phyloP scores from a whole-genome alignment of 2,329 filamentous ascomycete species.

The Colletotrichum melonis region DNA sequence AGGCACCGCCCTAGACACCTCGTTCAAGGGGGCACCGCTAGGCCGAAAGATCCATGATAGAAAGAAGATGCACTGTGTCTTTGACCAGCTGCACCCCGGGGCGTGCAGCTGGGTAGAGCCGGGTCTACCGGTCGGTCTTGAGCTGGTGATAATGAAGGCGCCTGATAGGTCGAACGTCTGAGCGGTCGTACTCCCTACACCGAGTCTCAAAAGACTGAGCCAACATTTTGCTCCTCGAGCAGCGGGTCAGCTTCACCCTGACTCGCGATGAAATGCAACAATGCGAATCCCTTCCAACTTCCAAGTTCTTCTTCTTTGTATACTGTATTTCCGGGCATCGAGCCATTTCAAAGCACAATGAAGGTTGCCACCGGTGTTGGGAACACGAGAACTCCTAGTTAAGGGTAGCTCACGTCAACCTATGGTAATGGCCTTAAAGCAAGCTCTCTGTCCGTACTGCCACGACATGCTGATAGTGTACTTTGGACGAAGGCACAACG shows the following conservation, averaged over 20 bases:
- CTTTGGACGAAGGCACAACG: not conserved
- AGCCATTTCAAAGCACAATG: not conserved
- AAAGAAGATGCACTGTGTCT: slow-evolving; percentile 13
- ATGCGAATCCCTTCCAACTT: not conserved
- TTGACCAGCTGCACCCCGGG: not conserved
- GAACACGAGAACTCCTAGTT: not conserved
- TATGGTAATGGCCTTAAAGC: not conserved
- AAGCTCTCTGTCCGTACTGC: too few relatives aligned
- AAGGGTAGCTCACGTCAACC: not conserved
- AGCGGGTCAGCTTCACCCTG: slow-evolving; percentile 4
- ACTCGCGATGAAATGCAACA: slow-evolving; percentile 1
- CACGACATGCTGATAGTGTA: not conserved
- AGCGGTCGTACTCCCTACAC: not conserved
- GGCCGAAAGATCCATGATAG: not conserved
- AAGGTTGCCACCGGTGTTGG: not conserved
- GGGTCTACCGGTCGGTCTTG: slow-evolving; percentile 18
- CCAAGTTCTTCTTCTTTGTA: not conserved
- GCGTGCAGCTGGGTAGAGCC: not conserved
- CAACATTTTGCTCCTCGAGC: slow-evolving; percentile 6
- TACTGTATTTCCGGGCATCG: too few relatives aligned
- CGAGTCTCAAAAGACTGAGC: not conserved
- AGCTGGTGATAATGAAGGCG: slow-evolving; percentile 1
- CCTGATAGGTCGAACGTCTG: not conserved
- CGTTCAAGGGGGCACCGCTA: slow-evolving; percentile 4
- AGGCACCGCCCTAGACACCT: slow-evolving; percentile 20